Conservation (phyloP, 2,329 filamentous ascomycete genomes). For the Fusarium camptoceras region DNA sequence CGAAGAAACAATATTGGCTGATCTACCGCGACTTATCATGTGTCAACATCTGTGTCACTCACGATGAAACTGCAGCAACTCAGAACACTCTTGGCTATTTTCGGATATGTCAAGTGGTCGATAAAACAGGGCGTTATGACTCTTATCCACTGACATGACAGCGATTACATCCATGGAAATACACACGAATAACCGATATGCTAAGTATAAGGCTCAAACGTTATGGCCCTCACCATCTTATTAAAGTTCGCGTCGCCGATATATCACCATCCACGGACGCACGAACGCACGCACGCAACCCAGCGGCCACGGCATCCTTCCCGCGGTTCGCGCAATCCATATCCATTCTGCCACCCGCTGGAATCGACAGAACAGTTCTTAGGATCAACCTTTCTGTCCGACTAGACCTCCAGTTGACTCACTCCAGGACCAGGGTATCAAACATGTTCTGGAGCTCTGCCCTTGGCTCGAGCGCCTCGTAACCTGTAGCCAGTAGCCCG, state of each 20-base stretch:
- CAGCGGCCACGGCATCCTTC: constrained; percentile 22
- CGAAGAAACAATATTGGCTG: background rate
- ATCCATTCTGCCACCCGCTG: constrained; percentile 3
- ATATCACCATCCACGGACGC: constrained; percentile 2
- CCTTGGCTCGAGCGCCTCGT: constrained; percentile 9
- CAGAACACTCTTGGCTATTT: background rate
- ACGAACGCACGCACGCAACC: background rate
- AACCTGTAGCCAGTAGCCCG: constrained; percentile 8
- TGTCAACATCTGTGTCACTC: background rate
- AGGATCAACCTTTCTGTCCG: constrained; percentile 16
- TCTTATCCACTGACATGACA: background rate
- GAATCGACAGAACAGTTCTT: constrained; percentile 10
- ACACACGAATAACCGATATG: background rate
- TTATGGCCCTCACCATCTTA: background rate
- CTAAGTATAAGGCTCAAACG: background rate
- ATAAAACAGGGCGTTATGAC: background rate
- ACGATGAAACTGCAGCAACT: background rate
- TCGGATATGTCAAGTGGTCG: background rate
- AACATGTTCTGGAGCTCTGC: background rate
- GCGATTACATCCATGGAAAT: background rate
- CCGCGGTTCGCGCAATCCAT: constrained; percentile 12
- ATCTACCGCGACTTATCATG: background rate
- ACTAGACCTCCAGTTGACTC: background rate
- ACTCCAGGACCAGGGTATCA: constrained; percentile 22
- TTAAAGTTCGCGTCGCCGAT: constrained; percentile 20